Conservation (phyloP, 164 flowering plant genomes). For the Nymphaea thermarum region DNA sequence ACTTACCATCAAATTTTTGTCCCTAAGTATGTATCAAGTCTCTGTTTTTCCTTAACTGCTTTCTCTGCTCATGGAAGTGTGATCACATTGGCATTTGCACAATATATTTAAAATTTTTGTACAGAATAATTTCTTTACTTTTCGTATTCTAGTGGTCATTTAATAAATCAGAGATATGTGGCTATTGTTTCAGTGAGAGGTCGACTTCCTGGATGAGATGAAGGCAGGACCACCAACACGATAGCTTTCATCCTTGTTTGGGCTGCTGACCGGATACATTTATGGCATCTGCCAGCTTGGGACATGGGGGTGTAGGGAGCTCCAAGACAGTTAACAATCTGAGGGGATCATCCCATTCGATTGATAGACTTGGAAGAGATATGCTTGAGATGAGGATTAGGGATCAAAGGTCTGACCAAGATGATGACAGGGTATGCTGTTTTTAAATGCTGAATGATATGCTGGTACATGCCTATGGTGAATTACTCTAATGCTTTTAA, state of each 20-base stretch:
- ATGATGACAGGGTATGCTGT: conserved; percentile 62
- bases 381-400: conserved; percentile 87
- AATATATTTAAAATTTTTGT: no score
- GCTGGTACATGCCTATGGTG: no score
- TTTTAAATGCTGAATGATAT: not conserved
- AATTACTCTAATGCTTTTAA: not conserved
- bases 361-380: conserved; percentile 85
- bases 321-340: conserved; percentile 57
- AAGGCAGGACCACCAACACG: not conserved
- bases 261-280: not conserved
- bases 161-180: not conserved
- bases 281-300: conserved; percentile 73
- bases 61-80: no score
- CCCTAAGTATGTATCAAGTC: no score
- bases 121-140: no score
- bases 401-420: conserved; percentile 50
- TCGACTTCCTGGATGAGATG: not conserved
- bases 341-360: conserved; percentile 72
- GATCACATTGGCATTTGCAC: no score
- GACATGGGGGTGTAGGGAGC: conserved; percentile 79
- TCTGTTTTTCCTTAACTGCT: no score
- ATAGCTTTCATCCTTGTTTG: not conserved
- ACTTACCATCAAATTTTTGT: no score
- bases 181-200: not conserved
- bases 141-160: not conserved